Evolutionary conservation across 2,329 filamentous ascomycete genomes (phyloP).

Genomic region (Microsporum canis): DNA sequence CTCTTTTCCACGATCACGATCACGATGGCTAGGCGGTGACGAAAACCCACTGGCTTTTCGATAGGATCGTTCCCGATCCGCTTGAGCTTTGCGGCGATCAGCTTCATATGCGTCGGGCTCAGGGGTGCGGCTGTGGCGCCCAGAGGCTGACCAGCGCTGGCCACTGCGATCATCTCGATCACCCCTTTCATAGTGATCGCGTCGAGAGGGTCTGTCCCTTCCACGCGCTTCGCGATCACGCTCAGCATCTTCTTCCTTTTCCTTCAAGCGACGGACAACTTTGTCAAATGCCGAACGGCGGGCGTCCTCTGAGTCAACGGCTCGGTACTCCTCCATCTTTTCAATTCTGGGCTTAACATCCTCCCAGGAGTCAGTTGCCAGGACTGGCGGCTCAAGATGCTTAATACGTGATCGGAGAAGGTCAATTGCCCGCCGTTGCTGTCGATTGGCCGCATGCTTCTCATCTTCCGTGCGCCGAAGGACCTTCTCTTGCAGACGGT

Average conservation of each 20-base stretch:
- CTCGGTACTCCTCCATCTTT: conserved; percentile 72
- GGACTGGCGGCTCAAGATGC: conserved; percentile 74
- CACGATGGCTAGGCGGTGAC: conserved; percentile 28
- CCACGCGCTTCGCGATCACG: conserved; percentile 48
- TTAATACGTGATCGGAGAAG: conserved; percentile 77
- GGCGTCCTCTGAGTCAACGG: conserved; percentile 69
- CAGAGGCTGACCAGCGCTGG: conserved; percentile 27
- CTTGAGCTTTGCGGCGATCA: conserved; percentile 83
- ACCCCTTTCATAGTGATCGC: conserved; percentile 36
- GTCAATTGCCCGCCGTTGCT: conserved; percentile 75
- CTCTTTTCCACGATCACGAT: conserved; percentile 14
- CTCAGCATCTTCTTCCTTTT: conserved; percentile 77
- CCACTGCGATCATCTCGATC: conserved; percentile 27
- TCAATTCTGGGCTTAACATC: conserved; percentile 69
- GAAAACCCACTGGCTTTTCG: conserved; percentile 61
- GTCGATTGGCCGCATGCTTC: conserved; percentile 66
- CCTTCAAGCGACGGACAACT: conserved; percentile 75
- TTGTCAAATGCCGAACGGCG: conserved; percentile 83
- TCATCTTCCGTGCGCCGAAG: conserved; percentile 74
- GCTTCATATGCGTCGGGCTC: conserved; percentile 91
- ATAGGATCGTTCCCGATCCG: conserved; percentile 87
- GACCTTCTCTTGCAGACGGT: conserved; percentile 78
- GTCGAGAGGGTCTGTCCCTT: conserved; percentile 38
- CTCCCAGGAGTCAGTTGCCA: conserved; percentile 72
- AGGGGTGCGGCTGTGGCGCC: conserved; percentile 69